These are phyloP conservation scores for Wickerhamomyces pijperi DNA, from an alignment of 805 yeast species.

Conservation along the genomic window DNA sequence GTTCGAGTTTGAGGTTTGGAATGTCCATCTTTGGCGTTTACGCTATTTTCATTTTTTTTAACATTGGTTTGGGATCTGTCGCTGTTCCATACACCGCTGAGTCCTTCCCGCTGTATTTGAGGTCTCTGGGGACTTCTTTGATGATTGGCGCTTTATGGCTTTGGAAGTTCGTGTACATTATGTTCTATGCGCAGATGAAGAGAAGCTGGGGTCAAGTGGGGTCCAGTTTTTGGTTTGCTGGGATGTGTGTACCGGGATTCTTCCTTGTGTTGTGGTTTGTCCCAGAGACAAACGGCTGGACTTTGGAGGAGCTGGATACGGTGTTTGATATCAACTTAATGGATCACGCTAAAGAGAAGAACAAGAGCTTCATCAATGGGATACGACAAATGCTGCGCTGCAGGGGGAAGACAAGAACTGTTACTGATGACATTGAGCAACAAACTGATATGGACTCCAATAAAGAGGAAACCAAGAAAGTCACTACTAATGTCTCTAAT, in stretches of 20 bases:
- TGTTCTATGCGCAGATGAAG: constrained; percentile 70
- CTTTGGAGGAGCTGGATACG: constrained; percentile 63
- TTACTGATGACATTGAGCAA: no score
- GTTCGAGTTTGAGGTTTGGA: constrained; percentile 33
- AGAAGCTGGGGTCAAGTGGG: constrained; percentile 67
- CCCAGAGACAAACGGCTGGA: constrained; percentile 57
- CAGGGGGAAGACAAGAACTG: no score
- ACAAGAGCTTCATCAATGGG: constrained; percentile 27
- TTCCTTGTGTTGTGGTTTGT: constrained; percentile 60
- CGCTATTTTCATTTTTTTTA: constrained; percentile 60
- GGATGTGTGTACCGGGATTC: constrained; percentile 66
- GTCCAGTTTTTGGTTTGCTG: constrained; percentile 84
- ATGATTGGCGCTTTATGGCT: constrained; percentile 73
- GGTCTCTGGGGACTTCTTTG: constrained; percentile 72
- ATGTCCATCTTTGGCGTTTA: constrained; percentile 66
- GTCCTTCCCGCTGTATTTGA: constrained; percentile 65
- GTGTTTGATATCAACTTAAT: constrained; percentile 51
- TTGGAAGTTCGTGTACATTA: constrained; percentile 57
- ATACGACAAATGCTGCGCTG: no score
- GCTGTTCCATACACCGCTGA: constrained; percentile 87
- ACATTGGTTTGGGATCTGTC: constrained; percentile 83
- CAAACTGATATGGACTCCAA: no score
- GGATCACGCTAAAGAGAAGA: constrained; percentile 42
- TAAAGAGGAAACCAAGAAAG: no score
- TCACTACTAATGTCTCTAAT: no score